These are phyloP conservation scores for Mortierella sp. DNA, from an alignment of 371 early-diverging fungal species.

Conservation along the genomic window DNA sequence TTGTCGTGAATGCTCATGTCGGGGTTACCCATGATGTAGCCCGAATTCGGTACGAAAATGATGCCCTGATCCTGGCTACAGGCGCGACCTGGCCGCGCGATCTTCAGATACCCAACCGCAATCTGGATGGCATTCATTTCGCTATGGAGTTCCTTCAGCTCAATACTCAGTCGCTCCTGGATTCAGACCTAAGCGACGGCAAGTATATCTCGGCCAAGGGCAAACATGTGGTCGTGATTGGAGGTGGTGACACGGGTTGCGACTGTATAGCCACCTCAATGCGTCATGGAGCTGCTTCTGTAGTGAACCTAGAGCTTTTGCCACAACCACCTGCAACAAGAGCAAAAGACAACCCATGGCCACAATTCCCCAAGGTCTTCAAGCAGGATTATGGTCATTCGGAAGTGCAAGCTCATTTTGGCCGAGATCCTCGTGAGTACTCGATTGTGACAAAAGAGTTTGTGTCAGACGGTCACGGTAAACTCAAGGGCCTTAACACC, in stretches of 20 bases:
- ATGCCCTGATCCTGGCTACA: constrained; percentile 86
- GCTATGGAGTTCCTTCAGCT: constrained; percentile 94
- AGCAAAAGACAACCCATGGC: constrained; percentile 94
- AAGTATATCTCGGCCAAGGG: constrained; percentile 82
- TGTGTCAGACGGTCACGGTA: constrained; percentile 77
- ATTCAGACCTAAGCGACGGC: constrained; percentile 74
- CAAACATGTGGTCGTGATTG: constrained; percentile 93
- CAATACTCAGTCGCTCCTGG: constrained; percentile 84
- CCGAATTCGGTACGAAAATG: constrained; percentile 67
- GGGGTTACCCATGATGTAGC: constrained; percentile 80
- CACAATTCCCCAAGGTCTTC: constrained; percentile 90
- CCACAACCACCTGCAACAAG: constrained; percentile 86
- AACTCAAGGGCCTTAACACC: constrained; percentile 88
- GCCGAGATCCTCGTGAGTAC: constrained; percentile 92
- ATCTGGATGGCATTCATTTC: constrained; percentile 89
- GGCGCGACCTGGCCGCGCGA: constrained; percentile 97
- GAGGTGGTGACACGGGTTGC: constrained; percentile 96
- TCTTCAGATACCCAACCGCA: constrained; percentile 83
- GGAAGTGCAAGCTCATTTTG: constrained; percentile 83
- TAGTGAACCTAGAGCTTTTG: constrained; percentile 92
- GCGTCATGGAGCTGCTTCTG: constrained; percentile 87
- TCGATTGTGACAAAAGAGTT: constrained; percentile 91
- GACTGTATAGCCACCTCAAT: constrained; percentile 94
- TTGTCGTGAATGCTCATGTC: constrained; percentile 84
- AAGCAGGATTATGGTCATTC: constrained; percentile 94